Base-by-base conservation (phyloP, 805 yeast species). In the Lipomyces anomalus region DNA sequence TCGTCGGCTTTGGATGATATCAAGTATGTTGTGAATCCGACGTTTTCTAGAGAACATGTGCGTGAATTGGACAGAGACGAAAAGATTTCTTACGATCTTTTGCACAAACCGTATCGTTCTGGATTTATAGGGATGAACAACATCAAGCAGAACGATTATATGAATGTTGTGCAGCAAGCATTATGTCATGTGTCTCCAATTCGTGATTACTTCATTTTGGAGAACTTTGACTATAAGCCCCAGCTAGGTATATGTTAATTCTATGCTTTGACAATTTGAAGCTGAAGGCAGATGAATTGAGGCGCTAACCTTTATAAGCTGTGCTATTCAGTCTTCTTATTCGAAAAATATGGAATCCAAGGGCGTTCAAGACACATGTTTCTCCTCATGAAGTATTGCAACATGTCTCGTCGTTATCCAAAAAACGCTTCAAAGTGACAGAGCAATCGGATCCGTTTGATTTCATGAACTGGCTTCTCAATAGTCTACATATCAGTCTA, bases 51-150 rank as follows among this genome's bases (percentile, higher is more conserved):
- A 3, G 56, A 61, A 0, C 66, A 68, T 7, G 58, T 80, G 1
- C 22, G 36, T 2, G 45, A 44, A 0, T 59, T 78, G 16, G 73
- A 64, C 42, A 47, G 40, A 16, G 28, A 22, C 7, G 43, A 61
- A 4, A 48, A 43, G 16, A 38, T 43, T 17, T 60, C 71, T 6
- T 40, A 45, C 9, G 85, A 80, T 56, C 60, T 79, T 33, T 60
- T 66, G 34, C 70, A 70, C 7, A 65, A 67, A 16, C 42, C 59
- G 2, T 84, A 82, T 56, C 52, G 60, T 4, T 80, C 80, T 1
- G 92, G 95, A 0, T 80, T 69, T 54, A 67, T 84, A 26, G 88
- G 90, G 0, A 53, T 84, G 44, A 80, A 75, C 59, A 76, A 78
- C 53, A 65, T 74, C 35, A 67, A 70, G 32, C 60, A 60, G 6